phyloP scores from a whole-genome alignment of 2,329 filamentous ascomycete species.

The Sporothrix brunneoviolacea region DNA sequence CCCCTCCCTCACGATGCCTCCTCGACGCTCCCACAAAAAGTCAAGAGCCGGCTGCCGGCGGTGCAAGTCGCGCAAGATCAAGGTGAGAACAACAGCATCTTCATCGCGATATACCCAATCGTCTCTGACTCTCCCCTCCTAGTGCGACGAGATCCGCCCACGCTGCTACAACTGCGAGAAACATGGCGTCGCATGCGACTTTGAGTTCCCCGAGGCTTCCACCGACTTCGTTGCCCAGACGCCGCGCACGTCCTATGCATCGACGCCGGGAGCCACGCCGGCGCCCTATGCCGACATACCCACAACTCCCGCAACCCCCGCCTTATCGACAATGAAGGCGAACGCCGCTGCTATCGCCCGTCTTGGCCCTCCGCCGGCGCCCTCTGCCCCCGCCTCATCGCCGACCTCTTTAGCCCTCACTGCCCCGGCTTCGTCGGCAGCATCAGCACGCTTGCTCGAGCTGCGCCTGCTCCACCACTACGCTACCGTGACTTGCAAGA shows the following conservation, averaged over 20 bases:
- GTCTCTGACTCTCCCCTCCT: neutral
- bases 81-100: conserved; percentile 38
- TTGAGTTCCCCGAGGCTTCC: conserved; percentile 46
- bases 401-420: conserved; percentile 30
- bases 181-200: conserved; percentile 61
- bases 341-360: conserved; percentile 6
- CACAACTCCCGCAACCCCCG: conserved; percentile 16
- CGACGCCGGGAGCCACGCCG: conserved; percentile 2
- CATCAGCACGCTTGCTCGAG: conserved; percentile 46
- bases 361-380: neutral
- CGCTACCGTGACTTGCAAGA: conserved; percentile 53
- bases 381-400: conserved; percentile 28
- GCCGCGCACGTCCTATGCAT: conserved; percentile 3
- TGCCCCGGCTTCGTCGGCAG: conserved; percentile 27
- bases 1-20: conserved; percentile 47
- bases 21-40: conserved; percentile 63
- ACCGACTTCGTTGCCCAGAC: conserved; percentile 36
- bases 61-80: conserved; percentile 64
- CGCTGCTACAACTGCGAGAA: conserved; percentile 60
- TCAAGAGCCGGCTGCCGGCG: conserved; percentile 59
- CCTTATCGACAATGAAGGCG: conserved; percentile 20
- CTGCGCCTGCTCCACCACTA: conserved; percentile 60
- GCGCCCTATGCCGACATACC: conserved; percentile 18
- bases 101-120: neutral
- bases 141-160: conserved; percentile 62